Conservation (phyloP, 306 rosid genomes). For the Pyrus communis region DNA sequence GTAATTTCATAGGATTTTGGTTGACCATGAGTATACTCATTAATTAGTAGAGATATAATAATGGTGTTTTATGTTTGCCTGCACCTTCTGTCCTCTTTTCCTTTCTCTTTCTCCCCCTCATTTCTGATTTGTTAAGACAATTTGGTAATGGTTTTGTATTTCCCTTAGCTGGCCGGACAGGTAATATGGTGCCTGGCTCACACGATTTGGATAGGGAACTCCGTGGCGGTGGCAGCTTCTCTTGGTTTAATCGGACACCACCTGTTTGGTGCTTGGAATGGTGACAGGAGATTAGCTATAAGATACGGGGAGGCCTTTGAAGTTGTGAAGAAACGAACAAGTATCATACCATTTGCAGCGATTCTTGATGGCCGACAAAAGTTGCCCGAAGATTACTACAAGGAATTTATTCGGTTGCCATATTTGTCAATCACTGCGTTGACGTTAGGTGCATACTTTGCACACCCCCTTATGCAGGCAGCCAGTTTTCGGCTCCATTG, state of each 20-base stretch:
- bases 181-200: constrained; percentile 95
- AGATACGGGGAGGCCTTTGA: constrained; percentile 66
- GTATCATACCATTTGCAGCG: constrained; percentile 83
- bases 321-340: constrained; percentile 57
- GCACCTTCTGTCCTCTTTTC: neutral
- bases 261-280: constrained; percentile 93
- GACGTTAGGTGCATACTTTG: constrained; percentile 82
- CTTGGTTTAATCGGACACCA: constrained; percentile 82
- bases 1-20: too few species aligned
- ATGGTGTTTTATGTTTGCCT: too few species aligned
- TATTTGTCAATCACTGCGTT: constrained; percentile 64
- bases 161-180: constrained; percentile 77
- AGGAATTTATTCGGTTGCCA: constrained; percentile 80
- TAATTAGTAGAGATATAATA: too few species aligned
- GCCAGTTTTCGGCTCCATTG: constrained; percentile 82
- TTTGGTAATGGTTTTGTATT: constrained; percentile 12
- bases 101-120: neutral
- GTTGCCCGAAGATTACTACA: constrained; percentile 75
- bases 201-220: constrained; percentile 87
- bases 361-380: constrained; percentile 79
- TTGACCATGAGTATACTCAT: too few species aligned
- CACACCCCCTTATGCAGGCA: constrained; percentile 86
- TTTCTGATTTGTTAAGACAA: neutral
- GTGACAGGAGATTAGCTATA: constrained; percentile 62
- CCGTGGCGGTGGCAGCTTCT: constrained; percentile 80